Evolutionary conservation across 768 basidiomycete species (phyloP).

Genomic region (Kwoniella bestiolae): DNA sequence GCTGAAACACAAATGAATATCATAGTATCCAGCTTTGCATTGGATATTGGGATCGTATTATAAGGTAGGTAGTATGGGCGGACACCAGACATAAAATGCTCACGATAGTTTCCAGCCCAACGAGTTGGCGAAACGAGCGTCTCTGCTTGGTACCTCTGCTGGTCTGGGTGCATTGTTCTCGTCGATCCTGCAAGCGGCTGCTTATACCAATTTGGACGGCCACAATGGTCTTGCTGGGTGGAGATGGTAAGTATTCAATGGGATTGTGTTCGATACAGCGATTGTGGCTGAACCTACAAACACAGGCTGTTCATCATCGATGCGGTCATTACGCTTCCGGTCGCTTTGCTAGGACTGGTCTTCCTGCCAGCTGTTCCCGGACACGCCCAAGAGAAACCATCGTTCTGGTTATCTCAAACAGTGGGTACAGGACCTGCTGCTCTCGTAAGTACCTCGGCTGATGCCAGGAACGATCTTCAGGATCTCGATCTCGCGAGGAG

Average conservation of each 20-base stretch:
- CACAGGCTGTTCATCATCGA: conserved; percentile 30
- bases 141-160: conserved; percentile 44
- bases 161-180: conserved; percentile 39
- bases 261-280: neutral
- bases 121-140: conserved; percentile 48
- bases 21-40: neutral
- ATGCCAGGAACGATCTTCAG: neutral
- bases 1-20: neutral
- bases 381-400: neutral
- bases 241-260: neutral
- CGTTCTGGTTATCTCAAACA: neutral
- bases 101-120: conserved; percentile 11
- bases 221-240: conserved; percentile 37
- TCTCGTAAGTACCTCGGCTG: neutral
- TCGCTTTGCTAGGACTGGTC: conserved; percentile 21
- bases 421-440: neutral
- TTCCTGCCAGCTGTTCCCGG: conserved; percentile 33
- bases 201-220: conserved; percentile 42
- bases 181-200: conserved; percentile 47
- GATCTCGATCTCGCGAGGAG: conserved; percentile 2
- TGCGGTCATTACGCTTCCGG: conserved; percentile 22
- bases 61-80: conserved; percentile 7
- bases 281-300: neutral
- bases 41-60: conserved; percentile 45
- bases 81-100: neutral